Conservation (phyloP, 805 yeast species). For the Henningerozyma blattae region DNA sequence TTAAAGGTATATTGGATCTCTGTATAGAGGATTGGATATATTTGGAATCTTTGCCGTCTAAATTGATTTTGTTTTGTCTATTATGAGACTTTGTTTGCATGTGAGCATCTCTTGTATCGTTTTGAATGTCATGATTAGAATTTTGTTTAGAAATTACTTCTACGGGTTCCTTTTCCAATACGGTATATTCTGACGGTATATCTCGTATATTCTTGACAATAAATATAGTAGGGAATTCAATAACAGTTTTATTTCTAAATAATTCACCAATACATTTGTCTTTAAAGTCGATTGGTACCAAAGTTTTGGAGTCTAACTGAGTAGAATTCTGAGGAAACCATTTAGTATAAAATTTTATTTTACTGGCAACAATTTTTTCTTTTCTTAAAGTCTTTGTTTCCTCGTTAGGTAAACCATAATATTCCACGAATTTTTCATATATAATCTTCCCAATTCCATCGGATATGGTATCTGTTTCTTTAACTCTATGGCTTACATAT, state of each 20-base stretch:
- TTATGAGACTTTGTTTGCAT: no score
- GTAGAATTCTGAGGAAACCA: constrained; percentile 24
- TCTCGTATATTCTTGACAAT: constrained; percentile 23
- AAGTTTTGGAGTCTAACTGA: constrained; percentile 23
- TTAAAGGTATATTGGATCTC: neutral
- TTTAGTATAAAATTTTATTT: constrained; percentile 16
- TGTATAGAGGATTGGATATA: neutral
- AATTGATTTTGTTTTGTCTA: neutral
- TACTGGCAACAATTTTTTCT: constrained; percentile 5
- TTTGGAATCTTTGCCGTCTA: neutral
- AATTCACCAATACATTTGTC: constrained; percentile 32
- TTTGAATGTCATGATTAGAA: constrained; percentile 2
- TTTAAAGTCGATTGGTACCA: constrained; percentile 27
- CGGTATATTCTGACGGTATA: constrained; percentile 19
- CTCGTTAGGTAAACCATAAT: constrained; percentile 3
- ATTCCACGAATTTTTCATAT: constrained; percentile 16
- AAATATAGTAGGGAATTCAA: constrained; percentile 68
- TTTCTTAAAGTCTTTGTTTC: constrained; percentile 9
- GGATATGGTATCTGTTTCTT: constrained; percentile 21
- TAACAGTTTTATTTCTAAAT: constrained; percentile 44
- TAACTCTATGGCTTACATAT: constrained; percentile 28
- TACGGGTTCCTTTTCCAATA: constrained; percentile 15
- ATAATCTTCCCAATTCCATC: constrained; percentile 24
- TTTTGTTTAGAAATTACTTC: constrained; percentile 1
- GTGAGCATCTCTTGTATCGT: no score